A percentile compares a stretch with the other conserved stretches of the same genome.
These are phyloP conservation scores for Stevia rebaudiana DNA, from an alignment of 140 eudicot genomes.

Conservation along the genomic window DNA sequence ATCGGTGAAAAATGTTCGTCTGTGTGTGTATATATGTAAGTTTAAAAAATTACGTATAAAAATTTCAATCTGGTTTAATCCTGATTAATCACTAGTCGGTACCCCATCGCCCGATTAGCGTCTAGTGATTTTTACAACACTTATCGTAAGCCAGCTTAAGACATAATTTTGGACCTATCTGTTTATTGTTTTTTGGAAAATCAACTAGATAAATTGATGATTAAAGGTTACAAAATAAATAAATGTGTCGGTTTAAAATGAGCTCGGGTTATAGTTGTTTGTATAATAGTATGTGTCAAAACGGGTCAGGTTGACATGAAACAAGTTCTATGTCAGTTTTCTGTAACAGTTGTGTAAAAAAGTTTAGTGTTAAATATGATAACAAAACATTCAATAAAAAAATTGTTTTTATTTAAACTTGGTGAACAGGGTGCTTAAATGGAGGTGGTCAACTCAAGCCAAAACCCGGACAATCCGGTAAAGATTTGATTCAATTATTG, in stretches of 20 bases:
- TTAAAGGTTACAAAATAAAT: background rate
- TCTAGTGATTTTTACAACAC: too few relatives aligned
- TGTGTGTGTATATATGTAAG: too few relatives aligned
- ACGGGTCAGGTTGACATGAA: background rate
- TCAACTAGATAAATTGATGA: background rate
- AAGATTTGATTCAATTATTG: constrained; percentile 70
- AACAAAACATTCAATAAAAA: background rate
- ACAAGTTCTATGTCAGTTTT: background rate
- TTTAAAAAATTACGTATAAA: too few relatives aligned
- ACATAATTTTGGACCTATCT: background rate
- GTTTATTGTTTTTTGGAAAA: background rate
- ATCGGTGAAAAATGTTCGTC: too few relatives aligned
- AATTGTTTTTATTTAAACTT: constrained; percentile 22
- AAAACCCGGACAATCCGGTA: constrained; percentile 75
- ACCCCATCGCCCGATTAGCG: too few relatives aligned
- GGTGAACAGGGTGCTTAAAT: constrained; percentile 70
- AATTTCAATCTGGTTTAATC: too few relatives aligned
- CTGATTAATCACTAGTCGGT: too few relatives aligned
- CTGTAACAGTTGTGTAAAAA: background rate
- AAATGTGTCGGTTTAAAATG: background rate
- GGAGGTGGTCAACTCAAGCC: constrained; percentile 99
- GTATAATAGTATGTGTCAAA: background rate
- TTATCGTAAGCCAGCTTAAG: background rate
- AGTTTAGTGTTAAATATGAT: background rate
- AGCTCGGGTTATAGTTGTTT: background rate